These are phyloP conservation scores for Hypoxylon sp. DNA, from an alignment of 2,329 filamentous ascomycete species.

Conservation along the genomic window DNA sequence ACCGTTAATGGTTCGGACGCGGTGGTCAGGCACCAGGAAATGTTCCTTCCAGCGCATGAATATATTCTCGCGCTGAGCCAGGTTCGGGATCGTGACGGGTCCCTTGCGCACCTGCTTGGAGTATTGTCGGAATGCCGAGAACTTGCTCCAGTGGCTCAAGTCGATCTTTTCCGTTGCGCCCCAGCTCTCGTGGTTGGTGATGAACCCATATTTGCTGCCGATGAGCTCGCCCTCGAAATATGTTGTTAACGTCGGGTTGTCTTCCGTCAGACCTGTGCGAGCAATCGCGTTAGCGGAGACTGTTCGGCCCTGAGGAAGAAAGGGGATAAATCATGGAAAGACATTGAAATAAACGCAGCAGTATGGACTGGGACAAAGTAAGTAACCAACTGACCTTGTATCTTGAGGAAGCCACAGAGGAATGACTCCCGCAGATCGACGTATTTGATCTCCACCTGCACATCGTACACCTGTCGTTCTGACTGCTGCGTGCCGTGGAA, in stretches of 20 bases:
- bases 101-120: slow-evolving; percentile 70
- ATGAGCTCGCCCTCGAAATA: slow-evolving; percentile 99
- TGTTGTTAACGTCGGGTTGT: slow-evolving; percentile 96
- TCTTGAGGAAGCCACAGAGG: slow-evolving; percentile 93
- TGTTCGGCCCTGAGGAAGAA: neutral
- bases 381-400: slow-evolving; percentile 76
- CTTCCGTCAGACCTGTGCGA: slow-evolving; percentile 83
- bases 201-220: slow-evolving; percentile 93
- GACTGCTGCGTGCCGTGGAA: slow-evolving; percentile 94
- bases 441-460: slow-evolving; percentile 96
- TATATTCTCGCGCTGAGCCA: slow-evolving; percentile 75
- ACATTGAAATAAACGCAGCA: neutral
- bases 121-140: slow-evolving; percentile 86
- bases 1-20: slow-evolving; percentile 89
- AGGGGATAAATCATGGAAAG: slow-evolving; percentile 12
- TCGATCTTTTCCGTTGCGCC: slow-evolving; percentile 93
- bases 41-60: slow-evolving; percentile 99
- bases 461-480: slow-evolving; percentile 92
- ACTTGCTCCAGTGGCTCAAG: slow-evolving; percentile 92
- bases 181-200: slow-evolving; percentile 90
- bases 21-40: slow-evolving; percentile 95
- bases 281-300: slow-evolving; percentile 9
- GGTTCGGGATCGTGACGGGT: slow-evolving; percentile 55
- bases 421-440: slow-evolving; percentile 95
- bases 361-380: slow-evolving; percentile 3